These are phyloP conservation scores for Colletotrichum gigasporum DNA, from an alignment of 2,329 filamentous ascomycete genomes.

Conservation along the genomic window DNA sequence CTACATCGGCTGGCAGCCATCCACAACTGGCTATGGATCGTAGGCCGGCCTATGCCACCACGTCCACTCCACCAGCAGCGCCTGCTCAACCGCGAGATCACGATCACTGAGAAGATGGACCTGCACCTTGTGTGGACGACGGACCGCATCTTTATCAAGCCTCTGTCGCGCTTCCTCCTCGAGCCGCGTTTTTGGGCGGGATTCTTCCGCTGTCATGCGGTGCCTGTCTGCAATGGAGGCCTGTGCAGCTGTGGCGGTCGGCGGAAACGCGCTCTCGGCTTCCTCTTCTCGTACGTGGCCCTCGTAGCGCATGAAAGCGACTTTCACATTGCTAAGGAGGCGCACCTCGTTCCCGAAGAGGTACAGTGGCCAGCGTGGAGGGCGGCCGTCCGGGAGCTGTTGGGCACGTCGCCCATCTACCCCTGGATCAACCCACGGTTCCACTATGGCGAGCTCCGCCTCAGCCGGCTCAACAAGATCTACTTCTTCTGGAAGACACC, in stretches of 20 bases:
- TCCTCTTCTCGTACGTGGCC: slow-evolving; percentile 48
- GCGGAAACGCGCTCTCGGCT: no score
- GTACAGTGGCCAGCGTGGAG: slow-evolving; percentile 51
- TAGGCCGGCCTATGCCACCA: slow-evolving; percentile 35
- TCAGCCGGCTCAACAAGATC: slow-evolving; percentile 51
- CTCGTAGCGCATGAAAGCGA: slow-evolving; percentile 49
- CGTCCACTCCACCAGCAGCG: no score
- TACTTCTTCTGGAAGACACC: slow-evolving; percentile 42
- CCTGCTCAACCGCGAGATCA: not conserved
- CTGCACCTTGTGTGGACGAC: slow-evolving; percentile 41
- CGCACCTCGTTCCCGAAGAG: slow-evolving; percentile 44
- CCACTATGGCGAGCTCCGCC: slow-evolving; percentile 52
- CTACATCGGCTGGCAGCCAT: slow-evolving; percentile 25
- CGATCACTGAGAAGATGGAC: slow-evolving; percentile 42
- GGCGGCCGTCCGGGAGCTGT: slow-evolving; percentile 41
- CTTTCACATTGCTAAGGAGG: slow-evolving; percentile 46
- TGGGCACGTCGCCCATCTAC: slow-evolving; percentile 40
- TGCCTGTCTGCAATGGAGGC: not conserved
- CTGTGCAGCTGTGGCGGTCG: not conserved
- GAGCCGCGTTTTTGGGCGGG: no score
- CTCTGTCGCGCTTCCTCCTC: slow-evolving; percentile 46
- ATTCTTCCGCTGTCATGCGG: not conserved
- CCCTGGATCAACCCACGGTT: no score
- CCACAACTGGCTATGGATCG: slow-evolving; percentile 36
- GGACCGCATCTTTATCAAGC: slow-evolving; percentile 44